Percentiles rank a stretch among this genome's conserved stretches.
These are phyloP conservation scores for Penicillium brevicompactum DNA, from an alignment of 2,329 filamentous ascomycete species.

Conservation along the genomic window DNA sequence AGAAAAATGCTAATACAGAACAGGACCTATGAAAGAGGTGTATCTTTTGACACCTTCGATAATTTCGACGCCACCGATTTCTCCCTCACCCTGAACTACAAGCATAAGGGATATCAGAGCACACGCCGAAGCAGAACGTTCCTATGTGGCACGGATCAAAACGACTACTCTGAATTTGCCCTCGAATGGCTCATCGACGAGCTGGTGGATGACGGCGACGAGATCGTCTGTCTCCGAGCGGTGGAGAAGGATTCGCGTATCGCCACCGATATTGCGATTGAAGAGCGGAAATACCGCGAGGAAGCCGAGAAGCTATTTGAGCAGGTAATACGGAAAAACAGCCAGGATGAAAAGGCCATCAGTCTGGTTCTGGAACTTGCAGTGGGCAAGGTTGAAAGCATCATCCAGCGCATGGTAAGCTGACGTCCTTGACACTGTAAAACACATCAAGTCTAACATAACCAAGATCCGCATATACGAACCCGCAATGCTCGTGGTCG, in stretches of 20 bases:
- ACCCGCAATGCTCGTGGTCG: conserved; percentile 86
- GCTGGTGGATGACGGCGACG: conserved; percentile 88
- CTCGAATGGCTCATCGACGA: conserved; percentile 91
- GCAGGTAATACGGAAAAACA: conserved; percentile 77
- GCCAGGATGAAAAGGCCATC: conserved; percentile 74
- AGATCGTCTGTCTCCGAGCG: conserved; percentile 86
- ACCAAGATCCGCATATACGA: conserved; percentile 84
- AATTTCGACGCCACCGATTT: conserved; percentile 68
- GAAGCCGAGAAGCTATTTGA: conserved; percentile 76
- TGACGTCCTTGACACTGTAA: not conserved
- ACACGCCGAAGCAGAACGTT: conserved; percentile 82
- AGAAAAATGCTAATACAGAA: conserved; percentile 4
- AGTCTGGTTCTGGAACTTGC: conserved; percentile 84
- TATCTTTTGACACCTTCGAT: conserved; percentile 75
- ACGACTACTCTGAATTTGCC: conserved; percentile 89
- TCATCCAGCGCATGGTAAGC: conserved; percentile 84
- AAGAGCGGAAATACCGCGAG: conserved; percentile 71
- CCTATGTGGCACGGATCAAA: conserved; percentile 86
- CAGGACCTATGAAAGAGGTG: conserved; percentile 66
- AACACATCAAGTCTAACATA: conserved; percentile 15
- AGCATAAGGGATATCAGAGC: conserved; percentile 82
- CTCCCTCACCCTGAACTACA: conserved; percentile 80
- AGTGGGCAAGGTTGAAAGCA: conserved; percentile 84
- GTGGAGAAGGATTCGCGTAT: conserved; percentile 80
- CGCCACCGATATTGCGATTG: conserved; percentile 60